Evolutionary conservation across 306 rosid genomes (phyloP).

Genomic region (Acacia crassicarpa): DNA sequence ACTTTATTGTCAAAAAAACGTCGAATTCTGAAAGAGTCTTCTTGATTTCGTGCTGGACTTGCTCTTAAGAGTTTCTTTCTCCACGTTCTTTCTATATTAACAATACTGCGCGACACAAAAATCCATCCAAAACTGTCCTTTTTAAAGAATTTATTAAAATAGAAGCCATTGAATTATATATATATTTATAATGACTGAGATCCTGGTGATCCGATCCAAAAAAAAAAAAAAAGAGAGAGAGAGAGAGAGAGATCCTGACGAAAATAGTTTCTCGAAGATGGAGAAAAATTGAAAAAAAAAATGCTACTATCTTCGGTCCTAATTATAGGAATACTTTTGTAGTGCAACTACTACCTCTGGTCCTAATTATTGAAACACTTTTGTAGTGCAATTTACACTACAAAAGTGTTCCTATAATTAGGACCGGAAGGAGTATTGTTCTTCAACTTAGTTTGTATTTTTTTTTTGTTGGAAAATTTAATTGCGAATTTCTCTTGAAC

Average conservation of each 20-base stretch:
- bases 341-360: too few relatives aligned
- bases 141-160: constrained; percentile 14
- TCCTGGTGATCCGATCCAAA: too few relatives aligned
- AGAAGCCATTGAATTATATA: constrained; percentile 18
- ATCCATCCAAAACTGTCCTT: constrained; percentile 28
- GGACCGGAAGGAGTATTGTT: too few relatives aligned
- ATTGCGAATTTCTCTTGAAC: not conserved
- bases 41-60: constrained; percentile 35
- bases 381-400: too few relatives aligned
- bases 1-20: constrained; percentile 17
- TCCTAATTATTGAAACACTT: too few relatives aligned
- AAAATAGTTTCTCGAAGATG: not conserved
- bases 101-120: constrained; percentile 45
- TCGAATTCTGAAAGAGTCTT: constrained; percentile 31
- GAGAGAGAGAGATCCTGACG: not conserved
- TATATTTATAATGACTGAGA: not conserved
- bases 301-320: too few relatives aligned
- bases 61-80: constrained; percentile 40
- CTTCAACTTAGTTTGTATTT: not conserved
- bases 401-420: too few relatives aligned
- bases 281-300: not conserved
- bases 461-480: too few relatives aligned
- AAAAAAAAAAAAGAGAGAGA: too few relatives aligned
- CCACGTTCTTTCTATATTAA: constrained; percentile 40
- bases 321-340: too few relatives aligned